Conservation (phyloP, 2,329 filamentous ascomycete genomes). For the Venturia pyrina region DNA sequence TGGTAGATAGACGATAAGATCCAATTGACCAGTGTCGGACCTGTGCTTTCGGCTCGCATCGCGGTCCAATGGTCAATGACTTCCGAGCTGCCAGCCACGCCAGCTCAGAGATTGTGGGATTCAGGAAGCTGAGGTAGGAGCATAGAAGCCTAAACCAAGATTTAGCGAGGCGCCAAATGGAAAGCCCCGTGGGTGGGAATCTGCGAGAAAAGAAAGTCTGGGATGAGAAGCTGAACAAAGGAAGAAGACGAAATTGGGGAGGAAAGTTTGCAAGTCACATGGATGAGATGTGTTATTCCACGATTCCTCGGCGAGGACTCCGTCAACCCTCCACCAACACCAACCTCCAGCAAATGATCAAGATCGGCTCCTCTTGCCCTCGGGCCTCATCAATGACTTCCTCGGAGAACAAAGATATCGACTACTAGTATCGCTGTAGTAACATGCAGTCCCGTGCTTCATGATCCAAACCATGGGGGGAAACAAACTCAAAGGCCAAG, state of each 20-base stretch:
- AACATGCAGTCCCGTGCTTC: neutral
- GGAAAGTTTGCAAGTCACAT: neutral
- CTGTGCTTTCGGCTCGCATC: neutral
- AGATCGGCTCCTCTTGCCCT: neutral
- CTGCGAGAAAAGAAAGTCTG: neutral
- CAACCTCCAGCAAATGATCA: neutral
- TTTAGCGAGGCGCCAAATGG: neutral
- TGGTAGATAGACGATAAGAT: neutral
- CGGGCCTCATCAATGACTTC: no score
- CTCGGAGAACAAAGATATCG: neutral
- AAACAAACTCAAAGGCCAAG: neutral
- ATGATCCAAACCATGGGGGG: neutral
- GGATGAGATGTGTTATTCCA: no score
- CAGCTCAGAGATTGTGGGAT: neutral
- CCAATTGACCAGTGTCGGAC: neutral
- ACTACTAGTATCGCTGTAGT: no score
- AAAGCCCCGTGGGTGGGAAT: neutral
- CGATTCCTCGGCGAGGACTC: neutral
- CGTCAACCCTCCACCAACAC: neutral
- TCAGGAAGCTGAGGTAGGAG: neutral
- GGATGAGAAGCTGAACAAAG: neutral
- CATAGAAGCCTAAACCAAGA: neutral
- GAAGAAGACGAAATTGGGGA: neutral
- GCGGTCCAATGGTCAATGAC: neutral
- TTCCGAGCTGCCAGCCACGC: neutral